These are phyloP conservation scores for Ceratocystiopsis sp. DNA, from an alignment of 2,329 filamentous ascomycete species.

Conservation along the genomic window DNA sequence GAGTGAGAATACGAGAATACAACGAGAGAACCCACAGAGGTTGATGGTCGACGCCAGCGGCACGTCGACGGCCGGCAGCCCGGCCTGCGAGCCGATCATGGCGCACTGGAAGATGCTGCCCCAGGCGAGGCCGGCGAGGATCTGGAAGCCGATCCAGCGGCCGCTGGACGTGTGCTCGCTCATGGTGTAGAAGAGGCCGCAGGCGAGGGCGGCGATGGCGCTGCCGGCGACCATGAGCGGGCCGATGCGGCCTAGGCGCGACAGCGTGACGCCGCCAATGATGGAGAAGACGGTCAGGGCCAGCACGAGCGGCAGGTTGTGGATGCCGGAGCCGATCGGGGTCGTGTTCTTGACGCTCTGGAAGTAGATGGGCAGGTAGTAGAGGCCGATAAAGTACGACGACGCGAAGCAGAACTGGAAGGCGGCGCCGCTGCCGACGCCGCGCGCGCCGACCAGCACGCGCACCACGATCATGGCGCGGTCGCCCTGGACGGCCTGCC, in stretches of 20 bases:
- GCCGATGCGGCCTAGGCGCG: conserved; percentile 8
- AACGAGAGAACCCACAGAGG: conserved; percentile 7
- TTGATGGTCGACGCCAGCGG: conserved; percentile 22
- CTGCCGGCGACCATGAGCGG: conserved; percentile 15
- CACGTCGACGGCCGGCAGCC: conserved; percentile 17
- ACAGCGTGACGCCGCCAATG: background rate
- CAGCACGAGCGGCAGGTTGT: conserved; percentile 21
- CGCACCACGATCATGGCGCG: conserved; percentile 31
- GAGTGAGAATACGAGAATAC: too few relatives aligned
- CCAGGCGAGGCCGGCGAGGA: conserved; percentile 27
- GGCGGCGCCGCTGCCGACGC: conserved; percentile 24
- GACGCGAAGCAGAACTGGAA: conserved; percentile 25
- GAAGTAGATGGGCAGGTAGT: conserved; percentile 33
- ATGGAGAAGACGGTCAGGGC: conserved; percentile 17
- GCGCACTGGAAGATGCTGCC: conserved; percentile 28
- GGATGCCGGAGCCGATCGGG: conserved; percentile 19
- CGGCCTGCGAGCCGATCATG: conserved; percentile 20
- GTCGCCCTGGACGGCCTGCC: conserved; percentile 22
- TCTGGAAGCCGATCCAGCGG: conserved; percentile 29
- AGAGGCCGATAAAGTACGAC: conserved; percentile 23
- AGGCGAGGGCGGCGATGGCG: conserved; percentile 18
- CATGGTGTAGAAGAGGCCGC: conserved; percentile 22
- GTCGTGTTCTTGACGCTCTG: conserved; percentile 25
- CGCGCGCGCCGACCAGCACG: conserved; percentile 22
- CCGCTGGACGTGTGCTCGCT: conserved; percentile 14